Evolutionary conservation across 768 basidiomycete species (phyloP).

Genomic region (Boletus barrowsii): DNA sequence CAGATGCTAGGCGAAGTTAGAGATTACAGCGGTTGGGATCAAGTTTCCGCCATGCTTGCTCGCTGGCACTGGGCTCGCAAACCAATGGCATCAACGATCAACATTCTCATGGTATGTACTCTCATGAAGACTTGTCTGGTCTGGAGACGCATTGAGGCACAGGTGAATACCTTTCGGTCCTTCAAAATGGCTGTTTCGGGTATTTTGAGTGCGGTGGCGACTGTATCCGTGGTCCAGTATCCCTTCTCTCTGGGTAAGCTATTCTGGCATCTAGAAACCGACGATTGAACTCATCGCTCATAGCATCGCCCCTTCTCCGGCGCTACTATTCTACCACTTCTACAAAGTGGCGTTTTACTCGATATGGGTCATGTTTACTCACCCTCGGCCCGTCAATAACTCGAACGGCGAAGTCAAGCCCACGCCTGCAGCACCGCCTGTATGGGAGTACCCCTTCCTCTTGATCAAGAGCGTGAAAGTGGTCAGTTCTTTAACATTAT

Average conservation of each 20-base stretch:
- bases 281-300: neutral
- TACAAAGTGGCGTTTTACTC: conserved; percentile 95
- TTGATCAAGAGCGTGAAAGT: conserved; percentile 60
- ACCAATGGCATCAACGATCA: conserved; percentile 78
- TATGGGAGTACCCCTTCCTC: conserved; percentile 69
- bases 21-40: conserved; percentile 46
- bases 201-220: conserved; percentile 95
- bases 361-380: conserved; percentile 85
- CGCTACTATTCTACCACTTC: conserved; percentile 85
- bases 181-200: conserved; percentile 89
- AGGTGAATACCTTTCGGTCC: conserved; percentile 62
- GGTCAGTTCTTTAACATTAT: conserved; percentile 48
- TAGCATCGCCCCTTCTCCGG: conserved; percentile 79
- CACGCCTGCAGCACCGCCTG: conserved; percentile 38
- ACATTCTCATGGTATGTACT: conserved; percentile 80
- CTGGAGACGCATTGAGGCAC: conserved; percentile 1
- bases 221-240: conserved; percentile 84
- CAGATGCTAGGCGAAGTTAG: conserved; percentile 51
- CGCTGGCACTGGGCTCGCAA: conserved; percentile 89
- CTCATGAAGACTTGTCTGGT: neutral
- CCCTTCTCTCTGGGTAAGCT: conserved; percentile 83
- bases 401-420: conserved; percentile 33
- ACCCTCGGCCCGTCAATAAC: conserved; percentile 34
- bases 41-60: conserved; percentile 52
- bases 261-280: neutral